phyloP scores from a whole-genome alignment of 2,329 filamentous ascomycete species.

The Colletotrichum phormii region DNA sequence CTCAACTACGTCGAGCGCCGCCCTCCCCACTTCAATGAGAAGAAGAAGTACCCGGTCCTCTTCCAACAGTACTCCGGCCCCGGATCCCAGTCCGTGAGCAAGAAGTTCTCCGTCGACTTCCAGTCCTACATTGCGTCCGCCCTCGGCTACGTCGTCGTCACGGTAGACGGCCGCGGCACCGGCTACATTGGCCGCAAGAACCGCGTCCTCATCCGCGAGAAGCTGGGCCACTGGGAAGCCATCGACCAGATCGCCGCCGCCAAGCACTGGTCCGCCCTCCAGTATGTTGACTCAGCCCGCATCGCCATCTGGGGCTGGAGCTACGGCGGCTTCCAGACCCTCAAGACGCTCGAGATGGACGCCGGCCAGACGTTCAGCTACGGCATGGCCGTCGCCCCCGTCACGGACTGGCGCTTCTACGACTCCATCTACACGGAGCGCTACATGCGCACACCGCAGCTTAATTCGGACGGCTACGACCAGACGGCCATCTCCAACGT shows the following conservation, averaged over 20 bases:
- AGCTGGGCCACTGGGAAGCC: constrained; percentile 87
- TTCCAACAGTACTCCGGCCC: constrained; percentile 97
- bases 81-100: constrained; percentile 88
- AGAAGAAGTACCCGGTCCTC: constrained; percentile 90
- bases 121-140: constrained; percentile 88
- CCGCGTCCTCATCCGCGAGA: constrained; percentile 83
- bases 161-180: constrained; percentile 92
- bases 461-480: constrained; percentile 83
- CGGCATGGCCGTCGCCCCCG: constrained; percentile 97
- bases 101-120: constrained; percentile 86
- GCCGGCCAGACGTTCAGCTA: constrained; percentile 92
- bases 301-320: constrained; percentile 99
- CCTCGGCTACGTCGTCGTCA: constrained; percentile 93
- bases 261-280: constrained; percentile 82
- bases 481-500: constrained; percentile 80
- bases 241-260: constrained; percentile 92
- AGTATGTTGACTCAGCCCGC: constrained; percentile 84
- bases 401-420: constrained; percentile 98
- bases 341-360: constrained; percentile 94
- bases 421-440: constrained; percentile 94
- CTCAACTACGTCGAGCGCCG: constrained; percentile 83
- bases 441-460: constrained; percentile 95
- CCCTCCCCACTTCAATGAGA: constrained; percentile 86
- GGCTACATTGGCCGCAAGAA: constrained; percentile 89
- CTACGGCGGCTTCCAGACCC: constrained; percentile 93